Conservation (phyloP, 2,329 filamentous ascomycete genomes). For the Diplocarpon mali region DNA sequence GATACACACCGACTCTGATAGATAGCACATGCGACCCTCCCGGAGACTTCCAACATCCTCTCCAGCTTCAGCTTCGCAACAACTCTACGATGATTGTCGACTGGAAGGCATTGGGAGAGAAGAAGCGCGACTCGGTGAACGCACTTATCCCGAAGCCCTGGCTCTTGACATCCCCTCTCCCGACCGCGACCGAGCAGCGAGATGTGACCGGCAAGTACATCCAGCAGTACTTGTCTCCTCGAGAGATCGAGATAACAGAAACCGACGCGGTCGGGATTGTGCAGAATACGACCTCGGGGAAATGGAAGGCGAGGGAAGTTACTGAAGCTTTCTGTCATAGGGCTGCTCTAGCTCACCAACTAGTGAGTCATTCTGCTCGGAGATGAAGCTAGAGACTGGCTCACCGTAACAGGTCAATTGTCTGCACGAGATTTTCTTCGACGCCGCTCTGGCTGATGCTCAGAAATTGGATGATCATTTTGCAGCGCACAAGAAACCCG, state of each 20-base stretch:
- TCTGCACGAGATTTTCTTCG: conserved; percentile 45
- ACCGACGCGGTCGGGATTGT: conserved; percentile 46
- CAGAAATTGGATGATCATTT: conserved; percentile 41
- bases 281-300: conserved; percentile 39
- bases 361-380: conserved; percentile 38
- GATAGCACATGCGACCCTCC: too few species aligned
- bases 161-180: conserved; percentile 36
- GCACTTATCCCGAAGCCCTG: conserved; percentile 45
- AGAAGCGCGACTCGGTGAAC: conserved; percentile 43
- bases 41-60: too few species aligned
- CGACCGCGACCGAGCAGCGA: conserved; percentile 38
- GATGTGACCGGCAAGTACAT: conserved; percentile 47
- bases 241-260: conserved; percentile 50
- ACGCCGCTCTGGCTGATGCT: conserved; percentile 39
- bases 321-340: conserved; percentile 42
- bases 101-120: conserved; percentile 40
- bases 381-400: conserved; percentile 32
- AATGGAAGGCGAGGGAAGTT: conserved; percentile 45
- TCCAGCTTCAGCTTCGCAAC: background rate
- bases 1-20: background rate
- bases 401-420: conserved; percentile 40
- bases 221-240: conserved; percentile 39
- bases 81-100: conserved; percentile 14
- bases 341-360: conserved; percentile 42
- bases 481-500: conserved; percentile 26